Percentiles rank a stretch among this genome's conserved stretches.
These are phyloP conservation scores for Fusarium mangiferae DNA, from an alignment of 2,329 filamentous ascomycete species.

Conservation along the genomic window DNA sequence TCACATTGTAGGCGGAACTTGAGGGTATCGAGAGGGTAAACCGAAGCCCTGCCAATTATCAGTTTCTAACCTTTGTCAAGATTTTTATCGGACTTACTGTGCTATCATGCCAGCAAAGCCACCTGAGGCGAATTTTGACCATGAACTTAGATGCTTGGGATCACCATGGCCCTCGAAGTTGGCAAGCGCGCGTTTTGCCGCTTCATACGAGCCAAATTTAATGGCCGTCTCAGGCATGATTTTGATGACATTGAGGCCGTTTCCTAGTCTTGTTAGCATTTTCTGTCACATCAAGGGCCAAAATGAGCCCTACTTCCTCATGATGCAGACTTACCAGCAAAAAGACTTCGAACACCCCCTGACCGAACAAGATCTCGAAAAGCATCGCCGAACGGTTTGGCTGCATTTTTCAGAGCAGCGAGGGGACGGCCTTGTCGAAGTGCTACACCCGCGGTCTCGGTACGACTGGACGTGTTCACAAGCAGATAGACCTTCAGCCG, in stretches of 20 bases:
- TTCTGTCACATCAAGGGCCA: background rate
- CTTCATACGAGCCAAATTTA: slow-evolving; percentile 98
- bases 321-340: slow-evolving; percentile 76
- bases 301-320: background rate
- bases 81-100: slow-evolving; percentile 68
- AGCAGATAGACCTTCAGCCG: slow-evolving; percentile 97
- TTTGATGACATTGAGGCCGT: slow-evolving; percentile 95
- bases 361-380: slow-evolving; percentile 83
- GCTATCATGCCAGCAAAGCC: slow-evolving; percentile 94
- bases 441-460: slow-evolving; percentile 69
- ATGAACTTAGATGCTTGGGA: slow-evolving; percentile 79
- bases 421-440: slow-evolving; percentile 76
- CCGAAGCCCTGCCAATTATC: slow-evolving; percentile 71
- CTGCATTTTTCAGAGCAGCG: slow-evolving; percentile 71
- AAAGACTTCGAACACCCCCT: slow-evolving; percentile 88
- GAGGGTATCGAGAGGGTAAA: slow-evolving; percentile 92
- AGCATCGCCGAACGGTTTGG: slow-evolving; percentile 76
- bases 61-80: background rate
- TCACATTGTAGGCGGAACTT: slow-evolving; percentile 92
- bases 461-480: slow-evolving; percentile 74
- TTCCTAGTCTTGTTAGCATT: slow-evolving; percentile 67
- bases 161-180: slow-evolving; percentile 89
- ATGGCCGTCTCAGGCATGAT: slow-evolving; percentile 99
- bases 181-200: slow-evolving; percentile 87
- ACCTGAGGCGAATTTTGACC: slow-evolving; percentile 90